These are phyloP conservation scores for Suillus bovinus DNA, from an alignment of 768 basidiomycete species.

Conservation along the genomic window DNA sequence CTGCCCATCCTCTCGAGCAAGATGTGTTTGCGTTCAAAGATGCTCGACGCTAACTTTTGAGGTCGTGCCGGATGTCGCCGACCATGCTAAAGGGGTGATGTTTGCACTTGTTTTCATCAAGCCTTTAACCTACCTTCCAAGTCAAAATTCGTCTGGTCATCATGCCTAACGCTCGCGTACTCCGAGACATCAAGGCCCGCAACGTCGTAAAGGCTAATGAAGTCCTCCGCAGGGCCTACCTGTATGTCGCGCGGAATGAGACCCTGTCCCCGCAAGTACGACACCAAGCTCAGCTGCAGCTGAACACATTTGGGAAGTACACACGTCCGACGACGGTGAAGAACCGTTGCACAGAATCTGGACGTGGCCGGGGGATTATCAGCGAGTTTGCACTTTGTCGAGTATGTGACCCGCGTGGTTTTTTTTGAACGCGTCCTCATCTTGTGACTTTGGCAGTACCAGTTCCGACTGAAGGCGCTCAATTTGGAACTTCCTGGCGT, in stretches of 20 bases:
- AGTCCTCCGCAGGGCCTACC: conserved; percentile 83
- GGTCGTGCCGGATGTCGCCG: conserved; percentile 9
- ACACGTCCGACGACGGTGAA: conserved; percentile 87
- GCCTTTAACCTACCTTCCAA: background rate
- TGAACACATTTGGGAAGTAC: conserved; percentile 83
- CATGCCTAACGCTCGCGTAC: conserved; percentile 50
- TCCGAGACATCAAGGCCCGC: conserved; percentile 81
- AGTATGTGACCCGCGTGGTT: conserved; percentile 40
- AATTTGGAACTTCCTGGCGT: conserved; percentile 85
- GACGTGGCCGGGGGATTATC: conserved; percentile 84
- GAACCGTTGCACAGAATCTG: conserved; percentile 85
- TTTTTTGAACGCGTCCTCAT: background rate
- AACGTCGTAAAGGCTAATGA: conserved; percentile 73
- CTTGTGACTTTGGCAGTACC: conserved; percentile 57
- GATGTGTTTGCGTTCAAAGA: background rate
- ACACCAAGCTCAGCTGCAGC: conserved; percentile 91
- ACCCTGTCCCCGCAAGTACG: conserved; percentile 85
- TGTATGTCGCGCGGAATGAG: conserved; percentile 92
- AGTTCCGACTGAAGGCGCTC: conserved; percentile 86
- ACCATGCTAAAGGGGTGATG: background rate
- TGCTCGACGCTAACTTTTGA: conserved; percentile 5
- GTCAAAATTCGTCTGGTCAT: conserved; percentile 15
- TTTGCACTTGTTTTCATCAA: conserved; percentile 28
- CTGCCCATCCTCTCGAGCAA: conserved; percentile 23
- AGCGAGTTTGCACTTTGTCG: conserved; percentile 86